A percentile compares a stretch with the other conserved stretches of the same genome.
Evolutionary conservation across 2,329 filamentous ascomycete species (phyloP).

Genomic region (Ophiocordyceps camponoti-leonardi): DNA sequence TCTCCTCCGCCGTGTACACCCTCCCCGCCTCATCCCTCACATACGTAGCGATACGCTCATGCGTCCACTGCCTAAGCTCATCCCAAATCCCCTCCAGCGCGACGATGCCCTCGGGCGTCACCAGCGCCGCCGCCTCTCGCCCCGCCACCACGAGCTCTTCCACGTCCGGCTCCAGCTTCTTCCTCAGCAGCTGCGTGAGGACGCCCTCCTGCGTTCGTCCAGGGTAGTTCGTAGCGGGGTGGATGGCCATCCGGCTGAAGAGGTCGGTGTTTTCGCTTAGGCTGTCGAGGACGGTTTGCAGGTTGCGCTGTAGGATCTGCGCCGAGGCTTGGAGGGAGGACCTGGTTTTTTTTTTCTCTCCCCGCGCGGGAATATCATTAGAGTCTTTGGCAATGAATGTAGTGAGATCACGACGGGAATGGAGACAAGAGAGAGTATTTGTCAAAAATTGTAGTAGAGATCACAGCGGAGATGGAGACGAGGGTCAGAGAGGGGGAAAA

Average conservation of each 20-base stretch:
- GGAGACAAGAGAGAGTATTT: too few relatives aligned
- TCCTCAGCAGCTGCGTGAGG: conserved; percentile 55
- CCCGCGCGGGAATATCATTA: too few relatives aligned
- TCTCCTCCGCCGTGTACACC: conserved; percentile 56
- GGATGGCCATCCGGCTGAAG: conserved; percentile 53
- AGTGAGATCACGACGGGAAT: too few relatives aligned
- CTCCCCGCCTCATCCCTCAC: conserved; percentile 31
- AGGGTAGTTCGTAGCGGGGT: conserved; percentile 60
- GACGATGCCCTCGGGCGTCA: conserved; percentile 24
- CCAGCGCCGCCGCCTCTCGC: conserved; percentile 25
- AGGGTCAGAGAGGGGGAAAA: too few relatives aligned
- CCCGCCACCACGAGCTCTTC: conserved; percentile 56
- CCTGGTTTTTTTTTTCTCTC: too few relatives aligned
- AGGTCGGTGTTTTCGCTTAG: conserved; percentile 48
- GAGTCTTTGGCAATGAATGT: too few relatives aligned
- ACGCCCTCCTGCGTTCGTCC: conserved; percentile 49
- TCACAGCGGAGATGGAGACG: too few relatives aligned
- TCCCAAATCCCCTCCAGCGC: conserved; percentile 39
- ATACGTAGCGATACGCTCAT: conserved; percentile 21
- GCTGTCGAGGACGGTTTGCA: conserved; percentile 47
- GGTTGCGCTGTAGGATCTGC: conserved; percentile 53
- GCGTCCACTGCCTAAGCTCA: conserved; percentile 23
- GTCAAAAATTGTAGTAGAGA: too few relatives aligned
- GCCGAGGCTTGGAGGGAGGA: conserved; percentile 56
- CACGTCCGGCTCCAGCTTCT: conserved; percentile 65